Conservation (phyloP, 1,284 basidiomycete genomes). For the Stereum hirsutum region DNA sequence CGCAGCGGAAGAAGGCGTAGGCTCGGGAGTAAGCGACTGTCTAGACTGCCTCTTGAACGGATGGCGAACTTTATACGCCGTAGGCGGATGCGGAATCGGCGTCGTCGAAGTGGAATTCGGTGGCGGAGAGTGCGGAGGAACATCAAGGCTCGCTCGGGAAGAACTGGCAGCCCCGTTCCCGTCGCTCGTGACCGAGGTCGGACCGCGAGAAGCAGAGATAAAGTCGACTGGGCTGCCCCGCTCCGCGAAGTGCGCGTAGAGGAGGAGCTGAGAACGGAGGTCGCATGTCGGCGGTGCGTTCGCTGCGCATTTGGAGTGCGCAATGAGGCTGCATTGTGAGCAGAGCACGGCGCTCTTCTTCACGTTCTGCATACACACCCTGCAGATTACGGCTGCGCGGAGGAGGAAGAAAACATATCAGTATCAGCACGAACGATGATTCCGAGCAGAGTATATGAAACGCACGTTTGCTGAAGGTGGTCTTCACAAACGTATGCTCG, state of each 20-base stretch:
- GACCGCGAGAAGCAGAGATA: conserved; percentile 25
- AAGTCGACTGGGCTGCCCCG: conserved; percentile 44
- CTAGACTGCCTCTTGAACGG: conserved; percentile 60
- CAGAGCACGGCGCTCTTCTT: conserved; percentile 88
- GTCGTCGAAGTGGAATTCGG: too few relatives aligned
- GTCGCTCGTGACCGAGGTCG: conserved; percentile 32
- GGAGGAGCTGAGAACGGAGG: conserved; percentile 64
- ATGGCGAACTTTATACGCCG: conserved; percentile 53
- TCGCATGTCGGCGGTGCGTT: conserved; percentile 79
- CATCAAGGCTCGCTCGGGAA: conserved; percentile 40
- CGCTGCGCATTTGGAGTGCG: conserved; percentile 71
- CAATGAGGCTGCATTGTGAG: conserved; percentile 83
- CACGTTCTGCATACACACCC: conserved; percentile 73
- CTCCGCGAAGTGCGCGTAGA: conserved; percentile 67
- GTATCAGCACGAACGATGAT: background rate
- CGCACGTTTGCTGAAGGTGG: conserved; percentile 86
- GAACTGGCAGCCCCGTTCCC: conserved; percentile 30
- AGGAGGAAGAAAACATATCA: too few relatives aligned
- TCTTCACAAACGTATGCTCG: conserved; percentile 84
- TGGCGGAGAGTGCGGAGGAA: conserved; percentile 19
- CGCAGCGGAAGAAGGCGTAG: conserved; percentile 14
- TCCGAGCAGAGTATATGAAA: conserved; percentile 7
- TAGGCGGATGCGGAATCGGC: conserved; percentile 33
- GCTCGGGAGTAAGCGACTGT: conserved; percentile 26
- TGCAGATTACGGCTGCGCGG: conserved; percentile 71